phyloP scores from a whole-genome alignment of 2,329 filamentous ascomycete genomes.

The Raffaelea arxii region DNA sequence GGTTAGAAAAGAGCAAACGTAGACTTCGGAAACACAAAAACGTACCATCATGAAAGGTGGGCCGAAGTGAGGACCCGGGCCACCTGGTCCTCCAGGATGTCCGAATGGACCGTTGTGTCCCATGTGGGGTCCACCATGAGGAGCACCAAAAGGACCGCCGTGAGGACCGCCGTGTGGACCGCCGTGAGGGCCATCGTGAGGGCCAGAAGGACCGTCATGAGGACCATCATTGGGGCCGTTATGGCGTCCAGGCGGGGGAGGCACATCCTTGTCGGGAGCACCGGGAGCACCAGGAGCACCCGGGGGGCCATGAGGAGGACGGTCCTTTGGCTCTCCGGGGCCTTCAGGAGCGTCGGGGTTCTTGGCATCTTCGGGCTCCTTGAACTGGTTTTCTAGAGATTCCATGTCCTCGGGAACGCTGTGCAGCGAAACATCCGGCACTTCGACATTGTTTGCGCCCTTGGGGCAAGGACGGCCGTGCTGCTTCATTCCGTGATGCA shows the following conservation, averaged over 20 bases:
- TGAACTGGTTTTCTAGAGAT: not conserved
- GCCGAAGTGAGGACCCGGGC: not conserved
- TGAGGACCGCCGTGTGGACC: not conserved
- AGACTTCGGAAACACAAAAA: not conserved
- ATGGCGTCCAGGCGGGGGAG: not conserved
- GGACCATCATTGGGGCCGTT: conserved; percentile 12
- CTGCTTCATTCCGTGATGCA: not conserved
- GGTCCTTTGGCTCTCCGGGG: not conserved
- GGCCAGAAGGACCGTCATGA: conserved; percentile 4
- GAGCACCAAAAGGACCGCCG: not conserved
- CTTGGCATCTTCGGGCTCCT: not conserved
- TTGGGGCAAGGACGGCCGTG: not conserved
- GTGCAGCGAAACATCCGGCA: no score
- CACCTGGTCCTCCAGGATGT: not conserved
- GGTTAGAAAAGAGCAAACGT: not conserved
- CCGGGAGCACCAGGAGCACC: no score
- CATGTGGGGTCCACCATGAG: not conserved
- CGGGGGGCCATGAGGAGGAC: not conserved
- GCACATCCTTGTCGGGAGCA: not conserved
- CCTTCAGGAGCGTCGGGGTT: not conserved
- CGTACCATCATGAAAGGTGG: not conserved
- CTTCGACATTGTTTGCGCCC: no score
- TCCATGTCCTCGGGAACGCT: not conserved
- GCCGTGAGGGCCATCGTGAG: not conserved
- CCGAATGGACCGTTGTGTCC: not conserved